Evolutionary conservation across 306 rosid species (phyloP).

Genomic region (Pyrus bretschneideri): DNA sequence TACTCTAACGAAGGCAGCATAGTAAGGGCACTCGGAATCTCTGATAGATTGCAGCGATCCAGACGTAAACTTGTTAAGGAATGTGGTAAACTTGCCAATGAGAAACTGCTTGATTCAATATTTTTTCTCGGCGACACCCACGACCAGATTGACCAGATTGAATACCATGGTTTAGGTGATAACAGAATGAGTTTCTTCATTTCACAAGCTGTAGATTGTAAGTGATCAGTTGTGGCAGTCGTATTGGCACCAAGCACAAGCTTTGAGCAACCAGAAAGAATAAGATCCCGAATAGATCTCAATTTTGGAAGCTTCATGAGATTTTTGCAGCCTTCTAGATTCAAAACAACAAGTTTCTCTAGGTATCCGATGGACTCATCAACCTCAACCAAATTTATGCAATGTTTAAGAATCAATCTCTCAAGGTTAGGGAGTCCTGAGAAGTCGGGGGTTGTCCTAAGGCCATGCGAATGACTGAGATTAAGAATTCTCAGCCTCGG

Average conservation of each 20-base stretch:
- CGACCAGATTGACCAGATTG: background rate
- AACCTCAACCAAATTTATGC: constrained; percentile 1
- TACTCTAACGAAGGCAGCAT: background rate
- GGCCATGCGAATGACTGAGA: constrained; percentile 3
- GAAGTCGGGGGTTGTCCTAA: background rate
- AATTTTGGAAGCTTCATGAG: background rate
- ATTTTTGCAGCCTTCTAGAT: background rate
- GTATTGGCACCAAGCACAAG: too few species aligned
- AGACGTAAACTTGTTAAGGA: background rate
- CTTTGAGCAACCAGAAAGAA: too few species aligned
- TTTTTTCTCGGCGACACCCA: background rate
- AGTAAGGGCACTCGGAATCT: background rate
- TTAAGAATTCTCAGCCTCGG: background rate
- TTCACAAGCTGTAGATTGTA: background rate
- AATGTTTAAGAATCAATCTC: background rate
- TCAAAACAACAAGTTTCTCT: background rate
- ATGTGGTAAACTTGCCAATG: background rate
- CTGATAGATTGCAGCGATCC: background rate
- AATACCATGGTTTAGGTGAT: background rate
- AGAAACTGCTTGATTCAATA: background rate
- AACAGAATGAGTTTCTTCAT: too few species aligned
- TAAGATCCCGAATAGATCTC: too few species aligned
- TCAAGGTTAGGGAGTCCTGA: constrained; percentile 1
- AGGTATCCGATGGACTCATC: constrained; percentile 7
- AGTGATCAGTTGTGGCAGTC: background rate